phyloP scores from a whole-genome alignment of 352 stramenopile genomes.

The Globisporangium cystogenes region DNA sequence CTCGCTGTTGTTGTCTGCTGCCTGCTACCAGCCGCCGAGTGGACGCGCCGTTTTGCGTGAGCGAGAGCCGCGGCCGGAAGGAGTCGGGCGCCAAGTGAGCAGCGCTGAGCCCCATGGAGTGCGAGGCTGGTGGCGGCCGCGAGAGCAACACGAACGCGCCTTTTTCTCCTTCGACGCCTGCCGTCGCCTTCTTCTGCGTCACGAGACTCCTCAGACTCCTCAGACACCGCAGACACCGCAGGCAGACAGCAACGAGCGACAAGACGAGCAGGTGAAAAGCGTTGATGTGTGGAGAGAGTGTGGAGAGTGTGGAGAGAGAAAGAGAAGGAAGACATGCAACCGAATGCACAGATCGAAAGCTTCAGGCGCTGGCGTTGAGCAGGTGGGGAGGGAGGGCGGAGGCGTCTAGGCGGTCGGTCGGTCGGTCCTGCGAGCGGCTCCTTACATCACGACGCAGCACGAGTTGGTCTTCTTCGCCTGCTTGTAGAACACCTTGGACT shows the following conservation, averaged over 20 bases:
- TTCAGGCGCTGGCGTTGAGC: not conserved
- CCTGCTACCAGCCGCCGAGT: conserved; percentile 52
- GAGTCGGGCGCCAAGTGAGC: not conserved
- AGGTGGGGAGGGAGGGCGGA: not conserved
- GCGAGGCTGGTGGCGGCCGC: too few species aligned
- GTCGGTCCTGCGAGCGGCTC: not conserved
- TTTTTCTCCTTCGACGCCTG: too few species aligned
- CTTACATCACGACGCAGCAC: conserved; percentile 95
- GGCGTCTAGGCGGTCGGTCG: conserved; percentile 2
- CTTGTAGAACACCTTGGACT: conserved; percentile 99
- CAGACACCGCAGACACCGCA: too few species aligned
- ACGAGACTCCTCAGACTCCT: too few species aligned
- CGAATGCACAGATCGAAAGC: not conserved
- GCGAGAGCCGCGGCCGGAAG: not conserved
- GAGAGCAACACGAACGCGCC: too few species aligned
- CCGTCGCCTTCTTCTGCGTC: too few species aligned
- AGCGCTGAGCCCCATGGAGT: too few species aligned
- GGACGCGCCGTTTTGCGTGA: conserved; percentile 62
- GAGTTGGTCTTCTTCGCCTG: conserved; percentile 99
- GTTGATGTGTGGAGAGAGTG: not conserved
- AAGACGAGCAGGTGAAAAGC: not conserved
- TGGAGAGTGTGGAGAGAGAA: not conserved
- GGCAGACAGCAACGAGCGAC: too few species aligned
- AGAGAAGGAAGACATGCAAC: not conserved
- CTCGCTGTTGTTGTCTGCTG: not conserved